Evolutionary conservation across 2,329 filamentous ascomycete genomes (phyloP).

Genomic region (Beauveria rudraprayagi): DNA sequence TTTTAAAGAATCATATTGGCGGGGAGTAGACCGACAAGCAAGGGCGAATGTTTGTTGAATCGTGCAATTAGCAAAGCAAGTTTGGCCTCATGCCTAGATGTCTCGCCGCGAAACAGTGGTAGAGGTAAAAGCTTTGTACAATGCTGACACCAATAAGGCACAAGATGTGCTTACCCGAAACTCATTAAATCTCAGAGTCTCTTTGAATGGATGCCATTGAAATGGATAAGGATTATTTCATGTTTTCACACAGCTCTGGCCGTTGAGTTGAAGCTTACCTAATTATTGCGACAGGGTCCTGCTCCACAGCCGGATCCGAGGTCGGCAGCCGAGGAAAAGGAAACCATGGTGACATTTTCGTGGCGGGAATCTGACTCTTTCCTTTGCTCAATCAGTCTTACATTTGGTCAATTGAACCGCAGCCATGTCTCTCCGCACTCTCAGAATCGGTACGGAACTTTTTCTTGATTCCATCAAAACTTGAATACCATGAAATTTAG

Average conservation of each 20-base stretch:
- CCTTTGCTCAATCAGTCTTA: neutral
- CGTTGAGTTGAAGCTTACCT: neutral
- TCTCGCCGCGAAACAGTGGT: neutral
- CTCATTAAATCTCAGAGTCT: neutral
- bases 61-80: neutral
- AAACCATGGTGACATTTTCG: neutral
- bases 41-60: too few species aligned
- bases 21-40: too few species aligned
- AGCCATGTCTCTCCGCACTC: conserved; percentile 33
- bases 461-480: too few species aligned
- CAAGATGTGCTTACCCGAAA: too few species aligned
- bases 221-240: neutral
- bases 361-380: neutral
- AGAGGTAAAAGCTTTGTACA: neutral
- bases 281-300: neutral
- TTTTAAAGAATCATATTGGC: too few species aligned
- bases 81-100: neutral
- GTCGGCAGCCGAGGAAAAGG: conserved; percentile 6
- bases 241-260: neutral
- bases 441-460: conserved; percentile 30
- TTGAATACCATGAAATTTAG: too few species aligned
- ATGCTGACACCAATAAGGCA: too few species aligned
- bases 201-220: neutral
- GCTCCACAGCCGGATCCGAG: conserved; percentile 9
- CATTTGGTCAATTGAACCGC: neutral